These are phyloP conservation scores for Mrakia blollopis DNA, from an alignment of 768 basidiomycete species.

Conservation along the genomic window DNA sequence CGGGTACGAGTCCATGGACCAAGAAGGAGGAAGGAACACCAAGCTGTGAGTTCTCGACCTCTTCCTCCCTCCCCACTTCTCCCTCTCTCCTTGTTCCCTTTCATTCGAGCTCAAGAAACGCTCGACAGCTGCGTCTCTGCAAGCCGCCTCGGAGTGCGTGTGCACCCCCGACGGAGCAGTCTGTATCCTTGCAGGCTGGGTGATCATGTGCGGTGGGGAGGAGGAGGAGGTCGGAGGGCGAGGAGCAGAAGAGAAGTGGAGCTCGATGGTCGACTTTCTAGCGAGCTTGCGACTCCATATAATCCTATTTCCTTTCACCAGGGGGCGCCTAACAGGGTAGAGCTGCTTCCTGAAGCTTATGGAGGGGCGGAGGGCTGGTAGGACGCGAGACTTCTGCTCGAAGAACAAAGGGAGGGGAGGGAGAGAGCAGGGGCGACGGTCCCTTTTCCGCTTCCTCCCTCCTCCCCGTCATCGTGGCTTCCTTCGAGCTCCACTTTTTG, in stretches of 20 bases:
- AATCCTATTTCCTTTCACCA: too few species aligned
- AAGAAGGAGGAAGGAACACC: background rate
- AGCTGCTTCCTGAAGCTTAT: too few species aligned
- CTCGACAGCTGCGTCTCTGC: background rate
- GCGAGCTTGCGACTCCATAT: too few species aligned
- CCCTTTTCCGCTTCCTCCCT: background rate
- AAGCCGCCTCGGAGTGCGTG: too few species aligned
- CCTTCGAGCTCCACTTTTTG: too few species aligned
- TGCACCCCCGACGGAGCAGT: too few species aligned
- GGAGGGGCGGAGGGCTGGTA: background rate
- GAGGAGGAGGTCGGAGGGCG: too few species aligned
- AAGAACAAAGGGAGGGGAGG: background rate
- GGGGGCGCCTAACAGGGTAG: too few species aligned
- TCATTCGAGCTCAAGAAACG: background rate
- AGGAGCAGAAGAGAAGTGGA: too few species aligned
- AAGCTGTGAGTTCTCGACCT: slow-evolving; percentile 15
- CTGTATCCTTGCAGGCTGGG: too few species aligned
- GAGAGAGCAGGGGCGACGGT: background rate
- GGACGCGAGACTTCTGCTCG: background rate
- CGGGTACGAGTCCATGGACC: background rate
- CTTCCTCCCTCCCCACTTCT: background rate
- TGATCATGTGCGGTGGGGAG: too few species aligned
- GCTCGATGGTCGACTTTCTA: too few species aligned
- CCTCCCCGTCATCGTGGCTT: background rate
- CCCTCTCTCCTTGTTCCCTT: background rate